Evolutionary conservation across 2,329 filamentous ascomycete genomes (phyloP).

Genomic region (Monascus ruber): DNA sequence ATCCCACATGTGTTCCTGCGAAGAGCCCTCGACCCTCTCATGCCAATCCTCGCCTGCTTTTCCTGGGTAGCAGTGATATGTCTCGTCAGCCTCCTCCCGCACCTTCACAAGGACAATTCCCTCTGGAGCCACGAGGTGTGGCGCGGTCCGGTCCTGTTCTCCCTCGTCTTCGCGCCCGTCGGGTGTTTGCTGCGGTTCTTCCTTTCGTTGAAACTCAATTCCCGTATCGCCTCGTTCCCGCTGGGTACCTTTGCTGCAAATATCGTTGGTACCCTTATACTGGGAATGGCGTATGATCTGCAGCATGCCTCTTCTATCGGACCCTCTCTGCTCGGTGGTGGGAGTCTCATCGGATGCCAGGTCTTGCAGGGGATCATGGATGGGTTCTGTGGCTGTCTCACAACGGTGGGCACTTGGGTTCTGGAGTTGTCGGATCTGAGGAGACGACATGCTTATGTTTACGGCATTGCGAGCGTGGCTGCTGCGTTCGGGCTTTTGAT

Average conservation of each 20-base stretch:
- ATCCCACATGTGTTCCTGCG: slow-evolving; percentile 46
- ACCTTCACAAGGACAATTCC: slow-evolving; percentile 25
- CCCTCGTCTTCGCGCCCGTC: slow-evolving; percentile 64
- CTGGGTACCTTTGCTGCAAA: slow-evolving; percentile 75
- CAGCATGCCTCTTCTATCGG: slow-evolving; percentile 45
- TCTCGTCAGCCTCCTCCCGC: slow-evolving; percentile 55
- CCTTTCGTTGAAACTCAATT: slow-evolving; percentile 55
- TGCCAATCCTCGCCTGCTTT: slow-evolving; percentile 52
- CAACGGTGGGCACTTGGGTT: slow-evolving; percentile 55
- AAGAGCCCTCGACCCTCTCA: slow-evolving; percentile 48
- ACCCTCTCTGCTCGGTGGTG: slow-evolving; percentile 16
- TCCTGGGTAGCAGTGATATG: slow-evolving; percentile 65
- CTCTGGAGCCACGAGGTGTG: slow-evolving; percentile 43
- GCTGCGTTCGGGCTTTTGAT: slow-evolving; percentile 50
- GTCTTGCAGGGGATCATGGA: slow-evolving; percentile 52
- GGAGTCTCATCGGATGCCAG: slow-evolving; percentile 49
- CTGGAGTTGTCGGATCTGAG: slow-evolving; percentile 43
- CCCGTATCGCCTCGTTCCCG: slow-evolving; percentile 53
- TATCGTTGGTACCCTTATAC: slow-evolving; percentile 57
- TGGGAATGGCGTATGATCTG: slow-evolving; percentile 65
- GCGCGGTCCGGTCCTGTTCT: slow-evolving; percentile 60
- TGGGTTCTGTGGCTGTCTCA: slow-evolving; percentile 54
- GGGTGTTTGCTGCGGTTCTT: slow-evolving; percentile 66
- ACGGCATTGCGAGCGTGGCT: slow-evolving; percentile 51
- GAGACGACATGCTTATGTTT: slow-evolving; percentile 52